These are phyloP conservation scores for Babesia gibsoni DNA, from an alignment of 169 alveolate genomes.

Conservation along the genomic window DNA sequence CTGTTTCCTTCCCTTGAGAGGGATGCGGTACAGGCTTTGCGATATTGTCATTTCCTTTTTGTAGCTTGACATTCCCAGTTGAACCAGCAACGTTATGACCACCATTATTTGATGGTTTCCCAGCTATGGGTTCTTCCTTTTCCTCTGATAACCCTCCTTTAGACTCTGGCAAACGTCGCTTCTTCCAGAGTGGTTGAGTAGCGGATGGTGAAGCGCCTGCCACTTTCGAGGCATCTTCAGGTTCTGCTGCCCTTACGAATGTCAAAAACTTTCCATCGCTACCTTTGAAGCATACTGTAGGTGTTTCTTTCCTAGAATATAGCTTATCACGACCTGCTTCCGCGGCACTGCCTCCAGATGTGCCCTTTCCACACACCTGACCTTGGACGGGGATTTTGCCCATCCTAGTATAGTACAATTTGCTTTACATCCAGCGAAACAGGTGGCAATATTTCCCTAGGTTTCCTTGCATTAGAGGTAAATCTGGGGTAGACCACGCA, in stretches of 20 bases:
- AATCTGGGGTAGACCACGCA: slow-evolving; percentile 31
- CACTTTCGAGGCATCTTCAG: no score
- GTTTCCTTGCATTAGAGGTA: background rate
- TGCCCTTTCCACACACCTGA: background rate
- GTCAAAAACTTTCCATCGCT: slow-evolving; percentile 2
- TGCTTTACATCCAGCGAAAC: background rate
- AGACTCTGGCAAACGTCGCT: background rate
- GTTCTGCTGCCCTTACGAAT: background rate
- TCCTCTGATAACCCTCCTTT: no score
- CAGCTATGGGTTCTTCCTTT: no score
- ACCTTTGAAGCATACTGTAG: slow-evolving; percentile 8
- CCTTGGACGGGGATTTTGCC: slow-evolving; percentile 2
- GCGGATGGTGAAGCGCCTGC: background rate
- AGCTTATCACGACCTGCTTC: background rate
- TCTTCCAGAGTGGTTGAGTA: background rate
- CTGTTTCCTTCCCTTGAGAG: slow-evolving; percentile 55
- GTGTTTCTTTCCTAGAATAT: background rate
- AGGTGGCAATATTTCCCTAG: background rate
- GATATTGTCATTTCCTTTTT: background rate
- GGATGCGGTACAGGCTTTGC: background rate
- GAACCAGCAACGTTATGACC: no score
- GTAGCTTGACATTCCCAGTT: no score
- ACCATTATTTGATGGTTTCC: no score
- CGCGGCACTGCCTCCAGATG: background rate
- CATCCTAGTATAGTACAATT: background rate